Base-by-base conservation (phyloP, 257 asterid genomes). In the Przewalskia tangutica region DNA sequence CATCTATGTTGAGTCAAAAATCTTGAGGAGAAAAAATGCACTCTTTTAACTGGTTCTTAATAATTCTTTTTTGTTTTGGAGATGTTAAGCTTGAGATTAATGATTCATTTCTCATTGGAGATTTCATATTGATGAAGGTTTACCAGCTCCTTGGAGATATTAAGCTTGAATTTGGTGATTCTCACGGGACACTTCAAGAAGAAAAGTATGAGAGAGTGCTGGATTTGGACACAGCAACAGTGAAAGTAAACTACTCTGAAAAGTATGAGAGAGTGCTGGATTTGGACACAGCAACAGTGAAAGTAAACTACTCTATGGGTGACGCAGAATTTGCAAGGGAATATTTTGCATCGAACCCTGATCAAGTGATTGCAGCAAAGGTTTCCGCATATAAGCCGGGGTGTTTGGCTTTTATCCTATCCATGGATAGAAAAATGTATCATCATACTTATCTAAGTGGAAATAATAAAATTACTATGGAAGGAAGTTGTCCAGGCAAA, bases 91-190 rank as follows among this genome's bases (percentile, higher is more conserved):
- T 27, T 27, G 32, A 27, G 32, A 27, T 27, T 27, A 27, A 27
- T 27, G 32, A 27, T 27, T 27, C 32, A 27, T 27, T 27, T 27
- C 32, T 27, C 32, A 27, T 27, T 27, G 32, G 32, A 27, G 32
- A 27, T 27, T 27, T 27, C 32, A 27, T 27, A 27, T 27, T 67
- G 54, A 6, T 84, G 65, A 83, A 93, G 98, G 94, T 90, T 70
- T 93, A 93, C 87, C 97, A 93, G 93, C 93, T 89, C 66, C 82
- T 93, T 85, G 98, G 98, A 80, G 98, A 93, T 84, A 77, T 93
- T n/a, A 93, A 84, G 78, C 87, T 93, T 32, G 91, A 91, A 16
- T 92, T 93, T 77, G 89, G 84, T 20, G 85, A 86, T 75, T 90
- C 94, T 17, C 91, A 87, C 68, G 85, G 83, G 44, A 80, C 87